Evolutionary conservation across 2,329 filamentous ascomycete genomes (phyloP).

Genomic region (Pleoardoris graminearum): DNA sequence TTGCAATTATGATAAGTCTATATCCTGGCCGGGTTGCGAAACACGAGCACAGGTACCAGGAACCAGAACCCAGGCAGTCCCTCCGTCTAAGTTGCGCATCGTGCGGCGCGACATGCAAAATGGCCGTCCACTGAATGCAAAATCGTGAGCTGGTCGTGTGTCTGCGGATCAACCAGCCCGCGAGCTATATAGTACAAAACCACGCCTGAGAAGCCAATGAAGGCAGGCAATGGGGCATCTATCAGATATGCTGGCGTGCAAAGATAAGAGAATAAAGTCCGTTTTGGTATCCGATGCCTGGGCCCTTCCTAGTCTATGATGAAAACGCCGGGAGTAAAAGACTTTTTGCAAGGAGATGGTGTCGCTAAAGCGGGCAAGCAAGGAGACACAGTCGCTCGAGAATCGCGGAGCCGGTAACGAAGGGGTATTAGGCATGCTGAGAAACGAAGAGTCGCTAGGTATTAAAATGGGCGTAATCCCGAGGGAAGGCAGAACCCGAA

Average conservation of each 20-base stretch:
- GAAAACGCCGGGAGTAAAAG: slow-evolving; percentile 41
- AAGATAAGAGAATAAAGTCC: slow-evolving; percentile 15
- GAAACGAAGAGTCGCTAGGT: slow-evolving; percentile 40
- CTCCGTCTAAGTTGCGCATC: slow-evolving; percentile 28
- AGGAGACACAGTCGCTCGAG: slow-evolving; percentile 26
- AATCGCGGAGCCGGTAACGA: slow-evolving; percentile 32
- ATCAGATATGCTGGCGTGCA: slow-evolving; percentile 33
- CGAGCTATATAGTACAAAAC: slow-evolving; percentile 40
- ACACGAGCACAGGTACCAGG: slow-evolving; percentile 32
- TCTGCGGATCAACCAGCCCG: slow-evolving; percentile 31
- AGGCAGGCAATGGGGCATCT: slow-evolving; percentile 41
- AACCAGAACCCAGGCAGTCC: slow-evolving; percentile 39
- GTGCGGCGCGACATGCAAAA: slow-evolving; percentile 27
- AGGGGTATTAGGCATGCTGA: slow-evolving; percentile 45
- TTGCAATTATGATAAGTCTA: slow-evolving; percentile 42
- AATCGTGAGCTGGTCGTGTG: slow-evolving; percentile 37
- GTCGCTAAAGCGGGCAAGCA: slow-evolving; percentile 34
- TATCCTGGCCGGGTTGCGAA: slow-evolving; percentile 35
- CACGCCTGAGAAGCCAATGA: slow-evolving; percentile 35
- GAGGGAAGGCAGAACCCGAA: slow-evolving; percentile 23
- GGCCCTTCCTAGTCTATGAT: slow-evolving; percentile 44
- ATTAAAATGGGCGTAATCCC: slow-evolving; percentile 44
- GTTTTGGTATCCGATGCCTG: slow-evolving; percentile 49
- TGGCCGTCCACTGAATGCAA: slow-evolving; percentile 40
- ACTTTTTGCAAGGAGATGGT: slow-evolving; percentile 43